phyloP scores from a whole-genome alignment of 2,329 filamentous ascomycete species.

The Pyrenophora graminea region DNA sequence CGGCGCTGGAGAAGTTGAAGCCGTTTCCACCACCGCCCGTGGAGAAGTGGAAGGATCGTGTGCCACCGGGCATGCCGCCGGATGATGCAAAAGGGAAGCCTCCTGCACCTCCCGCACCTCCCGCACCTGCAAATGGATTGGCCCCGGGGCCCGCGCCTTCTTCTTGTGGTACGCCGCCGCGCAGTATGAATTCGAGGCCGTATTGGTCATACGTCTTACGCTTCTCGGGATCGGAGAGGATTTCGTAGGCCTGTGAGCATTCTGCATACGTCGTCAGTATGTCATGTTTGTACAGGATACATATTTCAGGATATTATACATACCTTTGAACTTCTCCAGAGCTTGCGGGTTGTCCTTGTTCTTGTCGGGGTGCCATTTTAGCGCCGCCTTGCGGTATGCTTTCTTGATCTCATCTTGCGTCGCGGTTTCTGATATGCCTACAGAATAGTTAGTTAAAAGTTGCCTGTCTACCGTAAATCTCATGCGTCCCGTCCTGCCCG shows the following conservation, averaged over 20 bases:
- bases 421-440: constrained; percentile 73
- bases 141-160: constrained; percentile 40
- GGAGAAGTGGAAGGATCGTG: constrained; percentile 68
- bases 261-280: constrained; percentile 56
- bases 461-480: constrained; percentile 10
- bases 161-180: constrained; percentile 72
- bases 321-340: constrained; percentile 89
- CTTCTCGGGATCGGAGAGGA: constrained; percentile 95
- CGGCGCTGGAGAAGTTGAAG: constrained; percentile 83
- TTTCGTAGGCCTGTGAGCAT: constrained; percentile 95
- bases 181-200: constrained; percentile 88
- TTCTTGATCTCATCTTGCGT: constrained; percentile 97
- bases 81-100: constrained; percentile 61
- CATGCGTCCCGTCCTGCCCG: constrained; percentile 7
- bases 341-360: constrained; percentile 89
- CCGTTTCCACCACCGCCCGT: constrained; percentile 61
- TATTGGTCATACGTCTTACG: constrained; percentile 93
- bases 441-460: constrained; percentile 24
- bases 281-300: background rate
- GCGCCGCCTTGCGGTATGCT: constrained; percentile 84
- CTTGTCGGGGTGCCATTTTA: constrained; percentile 97
- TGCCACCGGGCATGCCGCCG: constrained; percentile 60
- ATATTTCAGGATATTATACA: constrained; percentile 13
- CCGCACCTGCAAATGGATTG: constrained; percentile 51
- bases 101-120: constrained; percentile 42